Evolutionary conservation across 176 grass and related monocot species (phyloP).

Genomic region (Triticum monococcum): DNA sequence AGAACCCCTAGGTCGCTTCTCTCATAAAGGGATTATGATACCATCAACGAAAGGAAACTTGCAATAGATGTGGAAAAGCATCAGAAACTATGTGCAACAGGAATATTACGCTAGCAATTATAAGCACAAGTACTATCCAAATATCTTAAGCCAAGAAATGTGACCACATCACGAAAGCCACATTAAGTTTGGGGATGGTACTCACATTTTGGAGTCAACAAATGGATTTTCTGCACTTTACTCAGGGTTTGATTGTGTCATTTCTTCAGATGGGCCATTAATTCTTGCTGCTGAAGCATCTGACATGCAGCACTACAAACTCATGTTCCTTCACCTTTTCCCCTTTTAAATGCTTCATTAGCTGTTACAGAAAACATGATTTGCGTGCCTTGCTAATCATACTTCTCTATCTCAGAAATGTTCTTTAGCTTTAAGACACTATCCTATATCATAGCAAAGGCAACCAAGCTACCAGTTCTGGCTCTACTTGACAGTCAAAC

Average conservation of each 20-base stretch:
- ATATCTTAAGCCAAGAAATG: slow-evolving; percentile 28
- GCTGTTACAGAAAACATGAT: background rate
- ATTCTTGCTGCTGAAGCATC: background rate
- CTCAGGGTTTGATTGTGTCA: background rate
- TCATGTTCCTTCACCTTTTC: background rate
- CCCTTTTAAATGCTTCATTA: background rate
- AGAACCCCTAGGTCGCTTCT: background rate
- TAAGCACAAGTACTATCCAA: background rate
- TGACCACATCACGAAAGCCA: background rate
- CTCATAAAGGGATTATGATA: background rate
- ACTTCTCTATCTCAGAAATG: slow-evolving; percentile 15
- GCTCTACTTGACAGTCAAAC: background rate
- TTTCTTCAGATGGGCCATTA: background rate
- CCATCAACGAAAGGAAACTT: slow-evolving; percentile 9
- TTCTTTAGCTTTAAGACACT: background rate
- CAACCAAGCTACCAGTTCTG: background rate
- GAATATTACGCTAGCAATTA: background rate
- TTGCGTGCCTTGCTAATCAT: background rate
- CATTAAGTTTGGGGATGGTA: slow-evolving; percentile 10
- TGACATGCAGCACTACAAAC: background rate
- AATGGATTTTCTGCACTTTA: slow-evolving; percentile 23
- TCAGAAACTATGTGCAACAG: slow-evolving; percentile 6
- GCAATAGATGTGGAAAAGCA: background rate
- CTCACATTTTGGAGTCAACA: slow-evolving; percentile 21
- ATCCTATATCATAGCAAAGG: slow-evolving; percentile 11